These are phyloP conservation scores for Cucumis cinereus DNA, from an alignment of 306 rosid species.

Conservation along the genomic window DNA sequence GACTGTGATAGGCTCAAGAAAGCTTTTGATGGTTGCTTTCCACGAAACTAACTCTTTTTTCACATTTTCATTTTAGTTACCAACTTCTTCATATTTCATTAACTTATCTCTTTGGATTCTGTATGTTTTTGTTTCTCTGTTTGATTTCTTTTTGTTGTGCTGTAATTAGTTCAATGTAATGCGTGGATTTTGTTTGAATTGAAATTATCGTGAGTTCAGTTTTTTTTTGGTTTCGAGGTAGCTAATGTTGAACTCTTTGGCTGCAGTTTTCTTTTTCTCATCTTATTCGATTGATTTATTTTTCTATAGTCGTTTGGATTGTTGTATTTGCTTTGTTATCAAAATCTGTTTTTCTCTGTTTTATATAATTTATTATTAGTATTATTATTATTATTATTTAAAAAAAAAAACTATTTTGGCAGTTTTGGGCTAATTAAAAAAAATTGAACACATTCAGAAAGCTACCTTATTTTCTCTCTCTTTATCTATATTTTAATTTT, in stretches of 20 bases:
- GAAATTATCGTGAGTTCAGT: neutral
- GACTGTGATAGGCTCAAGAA: conserved; percentile 55
- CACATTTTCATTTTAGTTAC: neutral
- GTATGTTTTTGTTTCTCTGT: neutral
- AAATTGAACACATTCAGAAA: neutral
- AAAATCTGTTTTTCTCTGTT: neutral
- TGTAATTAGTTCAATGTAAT: neutral
- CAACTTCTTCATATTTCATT: neutral
- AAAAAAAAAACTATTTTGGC: neutral
- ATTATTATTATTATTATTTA: too few relatives aligned
- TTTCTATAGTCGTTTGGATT: neutral
- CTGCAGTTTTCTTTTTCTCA: neutral
- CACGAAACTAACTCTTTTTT: neutral
- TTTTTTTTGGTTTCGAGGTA: neutral
- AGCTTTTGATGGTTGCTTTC: conserved; percentile 56
- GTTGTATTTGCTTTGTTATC: neutral
- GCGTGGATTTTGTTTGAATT: neutral
- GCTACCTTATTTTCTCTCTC: neutral
- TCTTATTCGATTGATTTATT: neutral
- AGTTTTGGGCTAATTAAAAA: neutral
- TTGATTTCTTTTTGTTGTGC: neutral
- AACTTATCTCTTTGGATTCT: neutral
- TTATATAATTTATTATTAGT: neutral
- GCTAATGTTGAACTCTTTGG: neutral
- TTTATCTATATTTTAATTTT: too few relatives aligned